Evolutionary conservation across 2,329 filamentous ascomycete species (phyloP).

Genomic region (Xylaria sp.): DNA sequence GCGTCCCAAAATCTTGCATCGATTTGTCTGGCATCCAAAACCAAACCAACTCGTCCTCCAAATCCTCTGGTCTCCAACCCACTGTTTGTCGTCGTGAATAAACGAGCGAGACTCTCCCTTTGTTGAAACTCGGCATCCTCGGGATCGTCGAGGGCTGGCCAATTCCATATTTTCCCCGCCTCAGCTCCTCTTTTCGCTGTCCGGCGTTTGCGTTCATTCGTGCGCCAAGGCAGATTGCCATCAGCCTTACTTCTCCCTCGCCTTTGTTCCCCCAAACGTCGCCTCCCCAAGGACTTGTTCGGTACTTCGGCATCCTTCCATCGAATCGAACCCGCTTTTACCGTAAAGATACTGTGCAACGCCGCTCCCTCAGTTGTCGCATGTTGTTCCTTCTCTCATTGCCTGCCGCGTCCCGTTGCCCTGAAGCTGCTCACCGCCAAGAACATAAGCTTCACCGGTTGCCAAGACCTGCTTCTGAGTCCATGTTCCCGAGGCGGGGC

Average conservation of each 20-base stretch:
- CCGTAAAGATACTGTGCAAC: conserved; percentile 16
- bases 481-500: conserved; percentile 31
- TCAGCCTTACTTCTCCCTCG: conserved; percentile 3
- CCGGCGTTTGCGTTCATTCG: conserved; percentile 7
- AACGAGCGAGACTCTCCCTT: neutral
- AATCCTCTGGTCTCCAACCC: neutral
- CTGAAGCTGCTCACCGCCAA: conserved; percentile 14
- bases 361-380: conserved; percentile 8
- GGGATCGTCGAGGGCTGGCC: conserved; percentile 33
- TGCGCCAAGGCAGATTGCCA: conserved; percentile 25
- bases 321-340: conserved; percentile 32
- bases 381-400: neutral
- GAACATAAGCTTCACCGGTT: conserved; percentile 11
- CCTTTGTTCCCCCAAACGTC: neutral
- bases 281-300: neutral
- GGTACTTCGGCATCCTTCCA: conserved; percentile 31
- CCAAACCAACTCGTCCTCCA: neutral
- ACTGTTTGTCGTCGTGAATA: neutral
- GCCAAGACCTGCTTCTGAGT: conserved; percentile 26
- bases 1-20: conserved; percentile 8
- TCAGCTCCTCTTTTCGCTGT: conserved; percentile 9
- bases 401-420: conserved; percentile 1
- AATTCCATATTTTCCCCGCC: conserved; percentile 1
- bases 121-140: conserved; percentile 32
- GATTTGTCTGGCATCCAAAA: neutral